Conservation (phyloP, 768 basidiomycete species). For the Panellus pusillus region DNA sequence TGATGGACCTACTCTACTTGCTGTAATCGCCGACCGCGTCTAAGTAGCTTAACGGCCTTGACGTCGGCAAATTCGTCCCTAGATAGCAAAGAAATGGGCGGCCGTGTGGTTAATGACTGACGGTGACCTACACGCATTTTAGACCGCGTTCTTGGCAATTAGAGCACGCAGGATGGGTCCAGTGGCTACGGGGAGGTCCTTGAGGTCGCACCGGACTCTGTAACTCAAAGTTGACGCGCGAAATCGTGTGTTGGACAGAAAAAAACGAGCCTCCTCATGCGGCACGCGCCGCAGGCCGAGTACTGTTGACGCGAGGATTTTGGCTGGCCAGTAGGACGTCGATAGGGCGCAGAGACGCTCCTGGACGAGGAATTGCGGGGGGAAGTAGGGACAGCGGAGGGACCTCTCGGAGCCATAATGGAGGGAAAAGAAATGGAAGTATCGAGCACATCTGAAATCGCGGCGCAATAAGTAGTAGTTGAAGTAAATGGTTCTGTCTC, state of each 20-base stretch:
- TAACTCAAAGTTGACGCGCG: neutral
- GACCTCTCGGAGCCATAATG: constrained; percentile 60
- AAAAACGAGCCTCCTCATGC: constrained; percentile 69
- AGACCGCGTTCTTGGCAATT: constrained; percentile 88
- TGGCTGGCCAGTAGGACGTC: constrained; percentile 58
- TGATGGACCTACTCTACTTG: constrained; percentile 69
- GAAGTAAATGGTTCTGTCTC: too few species aligned
- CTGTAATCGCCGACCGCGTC: constrained; percentile 76
- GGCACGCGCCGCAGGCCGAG: constrained; percentile 92
- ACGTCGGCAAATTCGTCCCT: constrained; percentile 93
- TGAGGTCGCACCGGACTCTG: constrained; percentile 92
- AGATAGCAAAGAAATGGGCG: constrained; percentile 8
- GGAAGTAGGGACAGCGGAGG: constrained; percentile 38
- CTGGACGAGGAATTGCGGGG: constrained; percentile 31
- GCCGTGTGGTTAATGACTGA: neutral
- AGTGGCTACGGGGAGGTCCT: constrained; percentile 67
- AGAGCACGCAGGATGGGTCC: constrained; percentile 63
- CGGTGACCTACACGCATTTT: constrained; percentile 85
- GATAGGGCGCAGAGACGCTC: constrained; percentile 42
- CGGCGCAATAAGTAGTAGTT: too few species aligned
- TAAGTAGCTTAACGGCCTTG: constrained; percentile 83
- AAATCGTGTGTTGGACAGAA: constrained; percentile 1
- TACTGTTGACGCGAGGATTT: constrained; percentile 83
- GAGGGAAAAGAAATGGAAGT: constrained; percentile 21
- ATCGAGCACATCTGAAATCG: too few species aligned